Conservation (phyloP, 306 rosid species). For the Hippophae rhamnoides region DNA sequence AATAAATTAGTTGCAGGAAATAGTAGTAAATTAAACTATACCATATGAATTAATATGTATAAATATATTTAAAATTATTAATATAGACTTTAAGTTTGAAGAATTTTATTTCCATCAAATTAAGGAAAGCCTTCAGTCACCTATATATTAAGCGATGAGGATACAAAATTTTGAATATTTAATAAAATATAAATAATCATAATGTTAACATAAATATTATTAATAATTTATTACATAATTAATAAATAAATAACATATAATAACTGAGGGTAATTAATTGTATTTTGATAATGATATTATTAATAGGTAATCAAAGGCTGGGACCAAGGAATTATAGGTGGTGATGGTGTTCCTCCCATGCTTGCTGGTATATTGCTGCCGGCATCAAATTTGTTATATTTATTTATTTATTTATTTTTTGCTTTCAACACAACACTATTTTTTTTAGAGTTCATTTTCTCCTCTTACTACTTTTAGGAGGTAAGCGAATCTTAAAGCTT, state of each 20-base stretch:
- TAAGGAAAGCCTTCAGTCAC: too few relatives aligned
- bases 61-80: too few relatives aligned
- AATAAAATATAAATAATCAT: too few relatives aligned
- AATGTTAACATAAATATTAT: too few relatives aligned
- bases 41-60: too few relatives aligned
- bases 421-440: not conserved
- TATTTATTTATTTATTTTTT: slow-evolving; percentile 2
- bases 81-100: too few relatives aligned
- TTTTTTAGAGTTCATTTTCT: not conserved
- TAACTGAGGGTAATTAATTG: not conserved
- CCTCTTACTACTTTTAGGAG: slow-evolving; percentile 38
- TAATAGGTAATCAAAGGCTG: slow-evolving; percentile 89
- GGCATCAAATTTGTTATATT: not conserved
- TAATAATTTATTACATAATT: not conserved
- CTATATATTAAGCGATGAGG: too few relatives aligned
- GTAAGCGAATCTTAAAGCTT: slow-evolving; percentile 72
- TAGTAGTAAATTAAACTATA: too few relatives aligned
- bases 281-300: not conserved
- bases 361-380: slow-evolving; percentile 49
- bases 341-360: slow-evolving; percentile 93
- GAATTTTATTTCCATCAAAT: too few relatives aligned
- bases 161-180: too few relatives aligned
- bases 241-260: not conserved
- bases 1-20: too few relatives aligned
- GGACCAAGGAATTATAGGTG: slow-evolving; percentile 91